Conservation (phyloP, 1,284 basidiomycete genomes). For the Malassezia brasiliensis region DNA sequence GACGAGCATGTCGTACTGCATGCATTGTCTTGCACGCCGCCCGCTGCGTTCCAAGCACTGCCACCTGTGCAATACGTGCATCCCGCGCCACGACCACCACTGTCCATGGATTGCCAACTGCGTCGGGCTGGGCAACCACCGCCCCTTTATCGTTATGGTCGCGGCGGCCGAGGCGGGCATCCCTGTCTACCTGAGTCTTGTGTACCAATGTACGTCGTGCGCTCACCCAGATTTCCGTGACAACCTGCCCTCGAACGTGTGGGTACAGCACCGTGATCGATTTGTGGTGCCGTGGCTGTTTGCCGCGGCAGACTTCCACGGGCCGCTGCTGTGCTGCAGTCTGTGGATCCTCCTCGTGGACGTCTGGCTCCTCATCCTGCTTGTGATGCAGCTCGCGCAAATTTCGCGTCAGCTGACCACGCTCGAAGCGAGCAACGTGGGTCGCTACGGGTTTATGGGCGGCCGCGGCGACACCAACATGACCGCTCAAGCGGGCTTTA, state of each 20-base stretch:
- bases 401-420: constrained; percentile 90
- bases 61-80: constrained; percentile 77
- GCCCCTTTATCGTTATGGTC: constrained; percentile 86
- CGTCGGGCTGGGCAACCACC: constrained; percentile 84
- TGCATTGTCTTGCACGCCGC: constrained; percentile 83
- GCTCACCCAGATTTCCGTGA: constrained; percentile 20
- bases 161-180: constrained; percentile 72
- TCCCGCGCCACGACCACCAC: constrained; percentile 59
- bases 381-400: constrained; percentile 80
- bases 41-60: constrained; percentile 92
- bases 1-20: constrained; percentile 92
- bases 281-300: constrained; percentile 64
- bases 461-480: constrained; percentile 42
- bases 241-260: constrained; percentile 17
- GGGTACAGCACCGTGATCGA: constrained; percentile 50
- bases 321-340: constrained; percentile 71
- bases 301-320: constrained; percentile 54
- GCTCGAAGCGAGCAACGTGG: constrained; percentile 86
- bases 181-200: constrained; percentile 67
- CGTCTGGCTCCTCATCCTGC: constrained; percentile 79
- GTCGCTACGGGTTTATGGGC: constrained; percentile 93
- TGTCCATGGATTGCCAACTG: constrained; percentile 99
- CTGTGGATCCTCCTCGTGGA: constrained; percentile 82
- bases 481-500: constrained; percentile 12
- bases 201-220: constrained; percentile 52